Evolutionary conservation across 495 filamentous ascomycete species (phyloP), one percentile per base, ranked within the genome.

Genomic region (Daldinia childiae): DNA sequence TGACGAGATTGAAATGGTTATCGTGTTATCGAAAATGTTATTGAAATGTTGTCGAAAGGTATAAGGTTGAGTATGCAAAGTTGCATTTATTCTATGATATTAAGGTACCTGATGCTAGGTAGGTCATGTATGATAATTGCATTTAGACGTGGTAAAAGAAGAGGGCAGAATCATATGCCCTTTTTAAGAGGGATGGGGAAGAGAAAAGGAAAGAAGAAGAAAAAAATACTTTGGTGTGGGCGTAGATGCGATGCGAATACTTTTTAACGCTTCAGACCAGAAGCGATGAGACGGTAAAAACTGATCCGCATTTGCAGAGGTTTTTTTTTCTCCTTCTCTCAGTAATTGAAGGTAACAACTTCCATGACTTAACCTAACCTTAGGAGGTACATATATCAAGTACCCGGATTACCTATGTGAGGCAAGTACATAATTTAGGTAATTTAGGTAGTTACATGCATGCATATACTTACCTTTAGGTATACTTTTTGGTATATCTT

Each of bases 1-100:
- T 21, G 61, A 56, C 43, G 56, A 65, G 56, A 60, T 65, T 62
- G 58, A 68, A 68, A 66, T 59, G 38, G 38, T 57, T 65, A 48
- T 48, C 19, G 43, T 34, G 32, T 34, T 34, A 32, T 32, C 29
- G 29, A 32, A 68, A 67, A 66, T 59, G 39, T 39, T 65, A 48
- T 48, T 24, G 43, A 34, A 34, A 34, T 34, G 9, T 12, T 45
- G 52, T 27, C 17, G 26, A 58, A 50, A 41, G 27, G 29, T 24
- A 57, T 59, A 66, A 62, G 51, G 66, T 62, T 68, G 58, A 68
- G 12, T 21, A 38, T 58, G 58, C 66, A 62, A 57, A 52, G 50
- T 45, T 36, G 55, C 5, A 55, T 48, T 48, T 48, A 21, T 48
- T 48, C 41, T 48, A 48, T 52, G 15, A 29, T 52, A 52, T 52